phyloP scores from a whole-genome alignment of 1,284 basidiomycete species.

The Peniophora sp. region DNA sequence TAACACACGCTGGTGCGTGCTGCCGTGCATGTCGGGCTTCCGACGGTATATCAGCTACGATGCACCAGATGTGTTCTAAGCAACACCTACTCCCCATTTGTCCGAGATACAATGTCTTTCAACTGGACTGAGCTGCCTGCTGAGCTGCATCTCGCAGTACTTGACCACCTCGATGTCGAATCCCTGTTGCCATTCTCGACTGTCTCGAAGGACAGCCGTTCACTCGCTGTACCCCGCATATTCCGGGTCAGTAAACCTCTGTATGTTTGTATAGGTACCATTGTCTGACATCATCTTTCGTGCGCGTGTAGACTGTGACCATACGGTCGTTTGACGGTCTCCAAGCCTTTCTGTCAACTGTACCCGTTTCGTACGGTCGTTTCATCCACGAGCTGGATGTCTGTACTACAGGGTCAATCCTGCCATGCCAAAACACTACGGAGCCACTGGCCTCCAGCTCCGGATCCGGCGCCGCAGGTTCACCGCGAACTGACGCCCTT shows the following conservation, averaged over 20 bases:
- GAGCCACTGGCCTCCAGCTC: background rate
- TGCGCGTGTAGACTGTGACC: slow-evolving; percentile 28
- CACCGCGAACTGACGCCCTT: slow-evolving; percentile 35
- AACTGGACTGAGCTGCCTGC: slow-evolving; percentile 50
- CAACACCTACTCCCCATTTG: background rate
- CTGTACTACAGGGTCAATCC: slow-evolving; percentile 26
- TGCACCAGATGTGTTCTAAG: slow-evolving; percentile 11
- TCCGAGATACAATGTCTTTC: no score
- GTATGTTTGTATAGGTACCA: no score
- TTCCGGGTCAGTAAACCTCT: slow-evolving; percentile 50
- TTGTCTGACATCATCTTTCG: slow-evolving; percentile 2
- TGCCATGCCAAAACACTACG: slow-evolving; percentile 3
- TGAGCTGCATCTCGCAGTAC: slow-evolving; percentile 56
- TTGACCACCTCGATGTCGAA: slow-evolving; percentile 36
- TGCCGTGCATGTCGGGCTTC: no score
- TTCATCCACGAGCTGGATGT: slow-evolving; percentile 52
- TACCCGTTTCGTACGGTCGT: slow-evolving; percentile 44
- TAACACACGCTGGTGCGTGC: no score
- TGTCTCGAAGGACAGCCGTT: slow-evolving; percentile 39
- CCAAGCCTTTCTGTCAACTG: slow-evolving; percentile 42
- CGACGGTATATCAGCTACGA: slow-evolving; percentile 7
- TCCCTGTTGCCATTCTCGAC: slow-evolving; percentile 34
- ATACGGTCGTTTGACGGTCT: slow-evolving; percentile 39
- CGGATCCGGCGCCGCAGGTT: slow-evolving; percentile 3
- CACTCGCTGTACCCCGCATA: slow-evolving; percentile 46